Base-by-base conservation (phyloP, 75 land plant species). In the Sequoia sempervirens region DNA sequence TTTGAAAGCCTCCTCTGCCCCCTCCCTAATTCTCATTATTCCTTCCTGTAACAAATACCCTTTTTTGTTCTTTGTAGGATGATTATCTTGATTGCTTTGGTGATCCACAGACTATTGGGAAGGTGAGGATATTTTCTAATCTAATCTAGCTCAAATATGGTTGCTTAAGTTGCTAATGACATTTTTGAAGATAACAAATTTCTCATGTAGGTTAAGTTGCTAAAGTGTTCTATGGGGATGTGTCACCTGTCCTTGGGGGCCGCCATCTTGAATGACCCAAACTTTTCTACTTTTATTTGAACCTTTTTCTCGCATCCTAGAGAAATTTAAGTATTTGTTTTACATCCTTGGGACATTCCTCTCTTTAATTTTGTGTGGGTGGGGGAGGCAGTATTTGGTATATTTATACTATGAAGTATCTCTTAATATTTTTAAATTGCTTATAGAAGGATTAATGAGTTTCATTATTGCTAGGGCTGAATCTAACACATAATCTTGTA, bases 11-110 rank as follows among this genome's bases (percentile, higher is more conserved):
- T 85, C 38, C 2, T n/a, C 23, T 46, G 20, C 38, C 13, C 52
- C 28, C 43, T 47, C 17, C 9, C 37, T 84, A 4, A 54, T 38
- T 40, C 43, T 83, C 28, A 45, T 30, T 36, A 1, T 40, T 84
- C 17, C 47, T 86, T 5, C 15, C 23, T 41, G 79, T 41, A n/a
- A 34, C 41, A 52, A 36, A 54, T 34, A 32, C 36, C 72, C 74
- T 64, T 34, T 82, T 76, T 68, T 87, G 66, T 61, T 38, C 18
- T 40, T 82, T 85, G n/a, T 82, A 93, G 98, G 98, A 96, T 91
- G 98, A 96, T 84, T 93, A 87, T 84, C 84, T 96, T 75, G 98
- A 96, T 41, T 41, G 43, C 43, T 41, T 41, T 41, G 43, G 43
- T 41, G 43, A 41, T 41, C 43, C 43, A 41, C 3, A 41, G 43